Evolutionary conservation across 2,329 filamentous ascomycete species (phyloP), one percentile per base, ranked within the genome.

Genomic region (Hypoxylon sp.): DNA sequence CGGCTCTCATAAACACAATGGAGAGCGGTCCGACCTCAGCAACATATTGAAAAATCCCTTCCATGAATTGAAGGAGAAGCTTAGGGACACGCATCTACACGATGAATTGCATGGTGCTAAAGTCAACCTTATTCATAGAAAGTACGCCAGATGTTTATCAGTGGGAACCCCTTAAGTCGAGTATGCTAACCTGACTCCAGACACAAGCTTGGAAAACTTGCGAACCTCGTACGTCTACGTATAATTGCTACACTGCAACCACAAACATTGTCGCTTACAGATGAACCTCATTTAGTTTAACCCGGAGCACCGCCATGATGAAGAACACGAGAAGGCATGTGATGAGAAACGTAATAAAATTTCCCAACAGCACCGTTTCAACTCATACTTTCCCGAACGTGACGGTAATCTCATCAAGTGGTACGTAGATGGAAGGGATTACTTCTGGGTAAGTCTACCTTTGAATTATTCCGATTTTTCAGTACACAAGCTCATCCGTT

Each of bases 391-490:
- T 39, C 95, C 95, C 0, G 91, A 95, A 78, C 90, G 91, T 47
- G 90, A 95, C 10, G 92, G 91, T 29, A 98, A 98, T 79, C 85
- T 92, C 64, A 86, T 96, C 78, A 98, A 98, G 83, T 99, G 95
- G 94, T 98, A 98, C 81, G 93, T 98, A 10, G 96, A 98, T 78
- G 96, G 94, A 2, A 87, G 94, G 68, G 92, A 98, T 81, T 99
- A 99, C 80, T 97, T 96, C 79, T 97, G 94, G 91, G 89, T 83
- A 71, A 71, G 79, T 48, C 4, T 55, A 1, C n/a, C 8, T 8
- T 33, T 11, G n/a, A 29, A 13, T 35, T 44, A 14, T 10, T 6
- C 5, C 11, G 10, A 24, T 19, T 17, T 29, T n/a, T 24, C 9
- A 10, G 1, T 2, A 31, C 26, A 24, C n/a, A 19, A 42, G 17